phyloP scores from a whole-genome alignment of 1,284 basidiomycete genomes.

The Cutaneotrichosporon sp. region DNA sequence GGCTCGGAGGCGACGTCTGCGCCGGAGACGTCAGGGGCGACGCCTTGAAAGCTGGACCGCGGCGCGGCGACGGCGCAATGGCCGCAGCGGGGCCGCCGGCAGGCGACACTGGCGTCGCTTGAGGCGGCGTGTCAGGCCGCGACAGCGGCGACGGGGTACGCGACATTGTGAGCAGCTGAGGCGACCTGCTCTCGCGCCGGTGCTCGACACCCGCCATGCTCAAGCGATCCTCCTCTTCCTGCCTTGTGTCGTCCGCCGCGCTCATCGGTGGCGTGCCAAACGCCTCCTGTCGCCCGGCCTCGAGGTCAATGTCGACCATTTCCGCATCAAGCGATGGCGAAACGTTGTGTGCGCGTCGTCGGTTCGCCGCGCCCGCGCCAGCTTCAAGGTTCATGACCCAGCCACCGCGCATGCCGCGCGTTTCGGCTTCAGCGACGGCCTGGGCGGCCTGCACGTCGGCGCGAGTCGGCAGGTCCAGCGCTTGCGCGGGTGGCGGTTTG shows the following conservation, averaged over 20 bases:
- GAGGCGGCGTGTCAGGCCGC: slow-evolving; percentile 7
- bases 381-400: slow-evolving; percentile 48
- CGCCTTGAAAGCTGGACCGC: not conserved
- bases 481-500: slow-evolving; percentile 30
- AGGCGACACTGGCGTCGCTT: not conserved
- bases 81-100: not conserved
- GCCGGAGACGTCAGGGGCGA: not conserved
- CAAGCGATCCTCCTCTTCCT: slow-evolving; percentile 34
- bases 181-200: slow-evolving; percentile 18
- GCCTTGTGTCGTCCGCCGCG: slow-evolving; percentile 25
- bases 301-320: slow-evolving; percentile 50
- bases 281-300: slow-evolving; percentile 38
- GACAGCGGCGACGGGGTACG: slow-evolving; percentile 32
- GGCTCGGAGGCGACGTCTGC: not conserved
- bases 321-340: slow-evolving; percentile 28
- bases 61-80: not conserved
- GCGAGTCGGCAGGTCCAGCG: slow-evolving; percentile 47
- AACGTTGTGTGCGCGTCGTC: slow-evolving; percentile 12
- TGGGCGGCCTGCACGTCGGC: slow-evolving; percentile 48
- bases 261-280: slow-evolving; percentile 36
- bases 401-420: slow-evolving; percentile 44
- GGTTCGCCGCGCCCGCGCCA: slow-evolving; percentile 20
- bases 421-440: slow-evolving; percentile 46
- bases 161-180: slow-evolving; percentile 11
- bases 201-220: slow-evolving; percentile 33